Conservation (phyloP, 495 filamentous ascomycete genomes). For the Polyplosphaeria fusca region DNA sequence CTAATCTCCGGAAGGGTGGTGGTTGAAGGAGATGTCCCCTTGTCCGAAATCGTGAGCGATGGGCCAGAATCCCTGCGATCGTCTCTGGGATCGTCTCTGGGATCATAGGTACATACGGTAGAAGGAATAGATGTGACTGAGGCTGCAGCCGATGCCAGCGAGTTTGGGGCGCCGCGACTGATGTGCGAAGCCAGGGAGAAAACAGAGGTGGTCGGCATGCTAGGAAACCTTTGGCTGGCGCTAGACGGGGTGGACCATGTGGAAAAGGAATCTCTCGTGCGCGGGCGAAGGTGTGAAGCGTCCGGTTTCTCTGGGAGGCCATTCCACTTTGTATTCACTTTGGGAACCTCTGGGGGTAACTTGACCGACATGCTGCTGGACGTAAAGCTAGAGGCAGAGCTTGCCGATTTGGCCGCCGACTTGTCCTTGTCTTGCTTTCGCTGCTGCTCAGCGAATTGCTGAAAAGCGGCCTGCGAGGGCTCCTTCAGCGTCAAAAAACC, state of each 20-base stretch:
- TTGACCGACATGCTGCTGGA: constrained; percentile 41
- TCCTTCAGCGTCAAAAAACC: constrained; percentile 42
- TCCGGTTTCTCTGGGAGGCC: constrained; percentile 44
- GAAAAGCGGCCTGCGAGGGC: constrained; percentile 38
- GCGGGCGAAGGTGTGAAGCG: constrained; percentile 27
- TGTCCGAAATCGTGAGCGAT: neutral
- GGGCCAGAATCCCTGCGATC: constrained; percentile 15
- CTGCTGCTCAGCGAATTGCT: constrained; percentile 40
- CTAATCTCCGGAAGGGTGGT: constrained; percentile 22
- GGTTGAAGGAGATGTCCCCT: constrained; percentile 19
- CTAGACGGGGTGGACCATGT: neutral
- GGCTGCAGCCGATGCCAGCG: constrained; percentile 8
- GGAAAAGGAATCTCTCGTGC: constrained; percentile 4
- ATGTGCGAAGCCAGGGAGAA: constrained; percentile 7
- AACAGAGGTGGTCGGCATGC: constrained; percentile 1
- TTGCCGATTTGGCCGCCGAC: constrained; percentile 11
- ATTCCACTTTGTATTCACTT: constrained; percentile 52
- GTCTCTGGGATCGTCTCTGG: neutral
- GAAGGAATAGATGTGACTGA: neutral
- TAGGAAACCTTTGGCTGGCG: neutral
- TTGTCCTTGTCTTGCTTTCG: constrained; percentile 37
- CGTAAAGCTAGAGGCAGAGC: neutral
- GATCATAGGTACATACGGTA: neutral
- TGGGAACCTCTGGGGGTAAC: constrained; percentile 46
- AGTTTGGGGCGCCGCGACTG: constrained; percentile 19